Evolutionary conservation across 441 rosid genomes (phyloP), one percentile per base, ranked within the genome.

Genomic region (Jatropha podagrica): DNA sequence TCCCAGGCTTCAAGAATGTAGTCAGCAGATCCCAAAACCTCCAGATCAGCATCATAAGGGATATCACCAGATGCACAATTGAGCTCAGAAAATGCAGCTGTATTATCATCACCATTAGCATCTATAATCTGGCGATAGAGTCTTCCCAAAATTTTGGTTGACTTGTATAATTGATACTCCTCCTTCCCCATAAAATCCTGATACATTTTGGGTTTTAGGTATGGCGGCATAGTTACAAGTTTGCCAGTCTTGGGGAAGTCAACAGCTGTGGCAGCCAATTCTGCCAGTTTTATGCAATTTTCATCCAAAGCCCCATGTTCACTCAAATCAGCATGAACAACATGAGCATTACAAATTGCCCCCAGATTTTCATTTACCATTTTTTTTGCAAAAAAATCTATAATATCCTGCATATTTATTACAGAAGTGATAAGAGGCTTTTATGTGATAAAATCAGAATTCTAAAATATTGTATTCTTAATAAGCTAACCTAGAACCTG

Each of bases 101-200:
- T 79, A 54, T 74, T 80, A 26, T 86, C 87, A 37, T 84, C 89
- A 63, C 84, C 87, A 77, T 87, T 87, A 4, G 82, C 90, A 76
- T 89, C 91, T 80, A 69, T 88, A 49, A 93, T 79, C 26, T 80
- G 81, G 48, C 93, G 88, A 83, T 88, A 90, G n/a, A 92, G 91
- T 76, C 91, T 91, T 65, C 98, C 98, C 80, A 92, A 78, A 68
- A 90, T 88, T 81, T 93, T 95, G 6, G 20, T 74, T 1, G 97
- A 95, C 78, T 78, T 85, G 86, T 95, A 92, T 3, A 94, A 87
- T 61, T 88, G 97, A 68, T 78, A 63, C 3, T 85, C 90, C 9
- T 85, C 91, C 83, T 95, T 95, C 1, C 97, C 97, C 98, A 95
- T 91, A 81, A 90, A 95, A 77, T 95, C 98, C 1, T 94, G 98